Conservation (phyloP, 148 eudicot species). For the Talinum fruticosum region DNA sequence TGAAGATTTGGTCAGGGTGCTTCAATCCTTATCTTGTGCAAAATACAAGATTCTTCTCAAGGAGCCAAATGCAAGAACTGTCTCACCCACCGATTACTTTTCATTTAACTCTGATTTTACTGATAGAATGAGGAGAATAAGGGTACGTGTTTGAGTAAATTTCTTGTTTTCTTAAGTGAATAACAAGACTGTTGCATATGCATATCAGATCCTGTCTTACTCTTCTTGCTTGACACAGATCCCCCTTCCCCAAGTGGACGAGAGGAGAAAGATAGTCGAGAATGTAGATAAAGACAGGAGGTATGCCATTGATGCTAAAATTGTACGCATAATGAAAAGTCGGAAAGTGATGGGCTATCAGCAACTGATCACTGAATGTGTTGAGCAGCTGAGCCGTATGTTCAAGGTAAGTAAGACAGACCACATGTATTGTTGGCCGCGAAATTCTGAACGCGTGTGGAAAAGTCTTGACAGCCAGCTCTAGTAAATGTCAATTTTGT, state of each 20-base stretch:
- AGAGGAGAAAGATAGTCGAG: conserved; percentile 43
- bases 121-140: conserved; percentile 45
- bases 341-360: conserved; percentile 38
- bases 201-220: not conserved
- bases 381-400: conserved; percentile 46
- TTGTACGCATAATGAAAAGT: conserved; percentile 46
- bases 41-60: conserved; percentile 40
- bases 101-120: conserved; percentile 39
- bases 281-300: conserved; percentile 48
- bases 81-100: conserved; percentile 34
- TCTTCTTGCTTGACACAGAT: too few species aligned
- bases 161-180: not conserved
- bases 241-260: conserved; percentile 44
- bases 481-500: too few species aligned
- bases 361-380: conserved; percentile 39
- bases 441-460: too few species aligned
- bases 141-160: conserved; percentile 18
- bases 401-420: conserved; percentile 45
- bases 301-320: conserved; percentile 42
- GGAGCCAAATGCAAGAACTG: conserved; percentile 31
- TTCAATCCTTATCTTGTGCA: conserved; percentile 41
- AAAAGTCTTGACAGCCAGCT: too few species aligned
- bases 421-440: too few species aligned
- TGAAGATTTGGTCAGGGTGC: conserved; percentile 42
- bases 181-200: not conserved